Evolutionary conservation across 2,329 filamentous ascomycete genomes (phyloP), one percentile per base, ranked within the genome.

Genomic region (Chaetomium globosum): DNA sequence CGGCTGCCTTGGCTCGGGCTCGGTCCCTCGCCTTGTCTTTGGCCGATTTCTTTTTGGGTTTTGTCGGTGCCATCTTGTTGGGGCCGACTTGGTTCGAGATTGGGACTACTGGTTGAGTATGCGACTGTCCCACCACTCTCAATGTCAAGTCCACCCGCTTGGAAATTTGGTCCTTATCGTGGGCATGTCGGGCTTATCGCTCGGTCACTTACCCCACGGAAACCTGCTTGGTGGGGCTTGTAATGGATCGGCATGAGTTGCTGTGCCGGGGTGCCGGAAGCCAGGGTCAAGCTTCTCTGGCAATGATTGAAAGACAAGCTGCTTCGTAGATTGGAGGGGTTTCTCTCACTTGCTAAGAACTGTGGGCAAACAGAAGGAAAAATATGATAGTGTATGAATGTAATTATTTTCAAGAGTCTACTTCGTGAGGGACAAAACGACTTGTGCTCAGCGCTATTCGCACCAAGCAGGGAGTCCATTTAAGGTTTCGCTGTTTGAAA

Each of bases 41-140:
- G 23, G 65, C 63, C 12, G 64, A 64, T 60, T 72, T 73, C 43
- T 67, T 67, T 65, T 74, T 59, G 55, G 69, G 59, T 52, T 71
- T 73, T 31, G 70, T 73, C 33, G 71, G 71, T 26, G 71, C 71
- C 71, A 73, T 73, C 19, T 48, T 55, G 33, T 30, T 26, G 43
- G 59, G n/a, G 13, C 21, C 31, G 21, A 26, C 36, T 10, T 23
- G 26, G 43, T 49, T n/a, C 6, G 28, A 52, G 46, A 23, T n/a
- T 19, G 21, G 23, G 19, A 21, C 10, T 21, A 30, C 36, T 64
- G 16, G 31, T 23, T 16, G 2, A 16, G 21, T 8, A 16, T 23
- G 13, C 12, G 55, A 33, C 30, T 56, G 21, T 52, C 36, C 39
- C 43, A n/a, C 30, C 43, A 23, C 12, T 28, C 26, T 26, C 19